Evolutionary conservation across 2,329 filamentous ascomycete species (phyloP).

Genomic region (Septoria petroselini): DNA sequence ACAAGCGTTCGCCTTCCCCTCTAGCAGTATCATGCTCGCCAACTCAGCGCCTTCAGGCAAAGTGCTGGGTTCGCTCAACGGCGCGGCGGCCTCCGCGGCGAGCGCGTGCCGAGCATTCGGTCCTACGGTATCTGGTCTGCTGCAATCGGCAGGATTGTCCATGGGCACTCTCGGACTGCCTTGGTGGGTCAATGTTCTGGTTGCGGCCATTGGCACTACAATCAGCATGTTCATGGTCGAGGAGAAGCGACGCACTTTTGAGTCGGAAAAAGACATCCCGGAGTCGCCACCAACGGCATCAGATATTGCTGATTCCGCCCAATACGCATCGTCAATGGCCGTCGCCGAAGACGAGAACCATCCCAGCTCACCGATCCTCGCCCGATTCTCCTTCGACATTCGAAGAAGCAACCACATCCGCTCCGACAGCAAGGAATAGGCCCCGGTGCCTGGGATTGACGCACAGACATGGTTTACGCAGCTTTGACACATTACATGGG

Average conservation of each 20-base stretch:
- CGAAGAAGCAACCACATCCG: constrained; percentile 22
- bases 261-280: constrained; percentile 29
- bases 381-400: constrained; percentile 27
- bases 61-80: constrained; percentile 88
- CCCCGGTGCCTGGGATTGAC: constrained; percentile 16
- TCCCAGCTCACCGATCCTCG: constrained; percentile 32
- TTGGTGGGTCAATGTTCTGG: constrained; percentile 85
- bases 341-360: constrained; percentile 30
- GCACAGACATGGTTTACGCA: constrained; percentile 3
- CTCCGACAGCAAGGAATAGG: constrained; percentile 26
- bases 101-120: constrained; percentile 85
- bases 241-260: constrained; percentile 33
- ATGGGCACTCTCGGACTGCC: constrained; percentile 81
- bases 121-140: constrained; percentile 78
- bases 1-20: constrained; percentile 85
- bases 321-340: constrained; percentile 27
- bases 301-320: constrained; percentile 23
- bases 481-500: constrained; percentile 14
- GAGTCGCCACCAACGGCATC: constrained; percentile 21
- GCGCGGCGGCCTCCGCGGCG: constrained; percentile 84
- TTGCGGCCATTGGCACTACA: constrained; percentile 71
- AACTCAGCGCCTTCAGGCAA: constrained; percentile 82
- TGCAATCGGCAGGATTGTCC: constrained; percentile 76
- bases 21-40: constrained; percentile 81
- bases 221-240: constrained; percentile 67